Percentiles rank a stretch among this genome's conserved stretches.
These are phyloP conservation scores for Aurifilum marmelostoma DNA, from an alignment of 2,329 filamentous ascomycete genomes.

Conservation along the genomic window DNA sequence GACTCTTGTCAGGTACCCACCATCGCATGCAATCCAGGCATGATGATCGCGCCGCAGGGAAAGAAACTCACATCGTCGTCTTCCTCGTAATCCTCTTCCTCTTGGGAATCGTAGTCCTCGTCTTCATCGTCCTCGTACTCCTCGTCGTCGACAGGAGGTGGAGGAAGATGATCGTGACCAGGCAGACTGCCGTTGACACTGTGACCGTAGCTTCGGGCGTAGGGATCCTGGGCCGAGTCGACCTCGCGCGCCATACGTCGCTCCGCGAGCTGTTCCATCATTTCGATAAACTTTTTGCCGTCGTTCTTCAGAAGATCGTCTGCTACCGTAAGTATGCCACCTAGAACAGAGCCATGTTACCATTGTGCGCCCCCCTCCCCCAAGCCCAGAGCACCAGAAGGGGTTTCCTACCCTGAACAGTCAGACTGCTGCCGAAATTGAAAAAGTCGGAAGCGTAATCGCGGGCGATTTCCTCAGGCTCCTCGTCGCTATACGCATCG, in stretches of 20 bases:
- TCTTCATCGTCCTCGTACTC: slow-evolving; percentile 50
- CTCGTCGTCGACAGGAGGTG: slow-evolving; percentile 70
- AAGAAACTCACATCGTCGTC: slow-evolving; percentile 61
- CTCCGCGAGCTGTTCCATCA: slow-evolving; percentile 99
- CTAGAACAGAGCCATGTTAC: slow-evolving; percentile 52
- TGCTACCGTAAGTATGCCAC: slow-evolving; percentile 97
- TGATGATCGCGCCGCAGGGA: too few species aligned
- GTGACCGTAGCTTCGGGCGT: slow-evolving; percentile 27
- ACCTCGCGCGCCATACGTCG: slow-evolving; percentile 96
- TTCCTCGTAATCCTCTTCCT: slow-evolving; percentile 70
- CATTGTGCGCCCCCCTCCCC: slow-evolving; percentile 20
- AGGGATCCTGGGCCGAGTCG: slow-evolving; percentile 68
- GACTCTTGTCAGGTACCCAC: slow-evolving; percentile 37
- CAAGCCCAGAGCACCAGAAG: slow-evolving; percentile 36
- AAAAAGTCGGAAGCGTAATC: slow-evolving; percentile 84
- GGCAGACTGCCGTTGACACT: slow-evolving; percentile 61
- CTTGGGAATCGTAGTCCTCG: slow-evolving; percentile 65
- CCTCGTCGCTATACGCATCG: slow-evolving; percentile 66
- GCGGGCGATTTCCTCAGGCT: slow-evolving; percentile 56
- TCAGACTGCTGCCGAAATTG: slow-evolving; percentile 95
- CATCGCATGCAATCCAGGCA: background rate
- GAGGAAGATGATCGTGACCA: slow-evolving; percentile 73
- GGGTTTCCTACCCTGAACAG: slow-evolving; percentile 74
- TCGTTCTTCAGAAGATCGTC: slow-evolving; percentile 99
- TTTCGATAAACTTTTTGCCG: slow-evolving; percentile 99